Evolutionary conservation across 1,284 basidiomycete species (phyloP).

Genomic region (Neonothopanus nambi): DNA sequence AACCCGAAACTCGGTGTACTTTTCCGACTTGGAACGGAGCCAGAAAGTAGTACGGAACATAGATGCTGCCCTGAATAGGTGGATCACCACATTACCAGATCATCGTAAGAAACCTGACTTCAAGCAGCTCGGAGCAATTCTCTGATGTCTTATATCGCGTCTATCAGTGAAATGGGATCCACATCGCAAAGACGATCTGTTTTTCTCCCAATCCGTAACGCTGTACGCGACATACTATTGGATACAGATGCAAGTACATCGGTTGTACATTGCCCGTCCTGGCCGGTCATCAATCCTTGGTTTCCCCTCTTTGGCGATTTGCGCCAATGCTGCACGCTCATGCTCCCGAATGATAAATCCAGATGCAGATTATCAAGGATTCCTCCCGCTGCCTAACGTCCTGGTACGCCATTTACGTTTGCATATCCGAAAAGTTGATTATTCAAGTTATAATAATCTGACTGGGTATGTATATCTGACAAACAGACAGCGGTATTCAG

Average conservation of each 20-base stretch:
- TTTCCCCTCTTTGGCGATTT: conserved; percentile 28
- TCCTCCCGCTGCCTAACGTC: conserved; percentile 16
- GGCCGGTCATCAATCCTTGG: conserved; percentile 31
- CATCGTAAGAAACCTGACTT: too few relatives aligned
- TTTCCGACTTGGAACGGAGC: conserved; percentile 37
- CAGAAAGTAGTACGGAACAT: conserved; percentile 55
- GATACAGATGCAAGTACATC: conserved; percentile 57
- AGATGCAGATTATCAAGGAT: neutral
- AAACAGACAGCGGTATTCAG: too few relatives aligned
- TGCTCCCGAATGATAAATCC: conserved; percentile 54
- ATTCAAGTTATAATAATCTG: too few relatives aligned
- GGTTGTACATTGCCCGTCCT: conserved; percentile 49
- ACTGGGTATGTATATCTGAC: too few relatives aligned
- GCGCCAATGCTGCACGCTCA: conserved; percentile 41
- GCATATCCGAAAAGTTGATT: neutral
- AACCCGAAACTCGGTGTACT: conserved; percentile 52
- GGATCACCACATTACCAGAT: conserved; percentile 57
- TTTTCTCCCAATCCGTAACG: conserved; percentile 11
- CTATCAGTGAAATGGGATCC: conserved; percentile 39
- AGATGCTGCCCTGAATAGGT: conserved; percentile 58
- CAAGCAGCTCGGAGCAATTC: too few relatives aligned
- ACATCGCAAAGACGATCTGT: neutral
- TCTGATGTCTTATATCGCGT: too few relatives aligned
- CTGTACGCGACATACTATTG: conserved; percentile 13
- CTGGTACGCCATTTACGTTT: conserved; percentile 5